Evolutionary conservation across 164 flowering plant genomes (phyloP).

Genomic region (Platanus orientalis): DNA sequence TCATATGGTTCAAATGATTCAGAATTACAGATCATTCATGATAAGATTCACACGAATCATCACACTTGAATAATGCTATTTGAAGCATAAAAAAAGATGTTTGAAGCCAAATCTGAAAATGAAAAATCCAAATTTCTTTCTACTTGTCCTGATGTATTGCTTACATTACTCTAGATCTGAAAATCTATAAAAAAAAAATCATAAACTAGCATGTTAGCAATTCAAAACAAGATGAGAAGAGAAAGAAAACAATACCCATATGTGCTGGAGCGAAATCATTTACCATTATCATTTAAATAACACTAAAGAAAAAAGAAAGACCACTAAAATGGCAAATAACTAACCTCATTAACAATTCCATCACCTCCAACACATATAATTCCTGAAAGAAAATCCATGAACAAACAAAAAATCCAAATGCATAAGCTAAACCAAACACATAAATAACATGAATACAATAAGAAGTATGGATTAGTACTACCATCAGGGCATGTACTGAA

Average conservation of each 20-base stretch:
- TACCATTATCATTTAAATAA: neutral
- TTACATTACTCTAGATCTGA: neutral
- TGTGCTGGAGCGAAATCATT: neutral
- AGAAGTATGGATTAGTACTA: constrained; percentile 26
- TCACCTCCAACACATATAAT: constrained; percentile 99
- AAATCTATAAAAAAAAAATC: neutral
- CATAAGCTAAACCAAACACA: neutral
- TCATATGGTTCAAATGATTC: too few relatives aligned
- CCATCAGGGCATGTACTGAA: constrained; percentile 97
- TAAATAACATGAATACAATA: neutral
- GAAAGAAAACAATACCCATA: neutral
- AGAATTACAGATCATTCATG: too few relatives aligned
- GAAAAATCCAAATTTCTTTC: neutral
- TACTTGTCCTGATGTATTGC: neutral
- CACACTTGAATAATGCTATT: too few relatives aligned
- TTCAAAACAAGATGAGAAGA: neutral
- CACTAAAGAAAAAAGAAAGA: neutral
- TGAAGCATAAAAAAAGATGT: too few relatives aligned
- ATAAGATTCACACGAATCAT: too few relatives aligned
- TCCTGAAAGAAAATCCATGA: constrained; percentile 41
- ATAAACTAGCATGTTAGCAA: neutral
- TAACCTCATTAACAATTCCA: constrained; percentile 97
- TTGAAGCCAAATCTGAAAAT: neutral
- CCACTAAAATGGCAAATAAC: constrained; percentile 16
- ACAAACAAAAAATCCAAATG: neutral